Evolutionary conservation across 257 asterid species (phyloP), one percentile per base, ranked within the genome.

Genomic region (Gardenia jasminoides): DNA sequence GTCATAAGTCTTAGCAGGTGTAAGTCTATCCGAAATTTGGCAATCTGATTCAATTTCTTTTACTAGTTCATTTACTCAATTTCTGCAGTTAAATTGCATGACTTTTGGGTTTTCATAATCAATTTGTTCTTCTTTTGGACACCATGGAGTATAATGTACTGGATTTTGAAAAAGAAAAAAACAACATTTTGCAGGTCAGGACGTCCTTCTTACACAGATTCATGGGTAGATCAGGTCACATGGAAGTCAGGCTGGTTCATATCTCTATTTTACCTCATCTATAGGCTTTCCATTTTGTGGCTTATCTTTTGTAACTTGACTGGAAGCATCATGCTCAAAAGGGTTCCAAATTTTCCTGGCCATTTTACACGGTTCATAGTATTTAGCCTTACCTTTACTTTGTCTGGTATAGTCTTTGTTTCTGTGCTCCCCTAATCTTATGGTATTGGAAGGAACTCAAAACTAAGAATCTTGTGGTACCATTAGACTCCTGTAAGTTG

Each of bases 1-100:
- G 99, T 92, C 84, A 85, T 87, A 80, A 93, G 98, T 85, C 91
- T 96, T 89, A 96, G 97, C 98, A 93, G 98, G 99, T 96, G 81
- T 81, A 48, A 75, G 50, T 72, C 50, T 66, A 78, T 80, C 66
- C 76, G 43, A 52, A 65, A 69, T 76, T 82, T 80, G 74, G 68
- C 69, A 50, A 64, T 47, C 33, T 58, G 81, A 79, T 81, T 76
- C 68, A 72, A 48, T 79, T 66, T 80, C 44, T 30, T 78, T 75
- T 30, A 76, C 6, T 31, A 24, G 10, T 47, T 65, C 19, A 43
- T 56, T 69, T 26, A 13, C 50, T 61, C 17, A 30, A 68, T 10
- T 1, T 74, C 12, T 65, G 46, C 61, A 59, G 70, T 43, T 72
- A 46, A 12, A n/a, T 82, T 44, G 59, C 62, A 15, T 75, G 59